A percentile compares a stretch with the other conserved stretches of the same genome.
Evolutionary conservation across 108 stramenopile species (phyloP).

Genomic region (Conticribra guillardii): DNA sequence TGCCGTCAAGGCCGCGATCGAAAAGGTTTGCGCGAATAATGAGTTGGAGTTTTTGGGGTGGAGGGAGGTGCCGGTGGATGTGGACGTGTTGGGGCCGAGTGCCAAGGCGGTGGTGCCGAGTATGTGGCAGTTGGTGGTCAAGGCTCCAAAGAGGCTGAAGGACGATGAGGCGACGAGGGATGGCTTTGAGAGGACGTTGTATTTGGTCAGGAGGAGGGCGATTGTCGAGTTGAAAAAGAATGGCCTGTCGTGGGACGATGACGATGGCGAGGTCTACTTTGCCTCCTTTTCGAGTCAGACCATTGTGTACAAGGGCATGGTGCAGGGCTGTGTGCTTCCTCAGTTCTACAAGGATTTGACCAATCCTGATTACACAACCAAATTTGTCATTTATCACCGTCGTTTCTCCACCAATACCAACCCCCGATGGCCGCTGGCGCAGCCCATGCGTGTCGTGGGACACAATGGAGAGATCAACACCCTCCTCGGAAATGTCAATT

Average conservation of each 20-base stretch:
- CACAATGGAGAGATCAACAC: slow-evolving; percentile 99
- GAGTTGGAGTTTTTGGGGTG: slow-evolving; percentile 90
- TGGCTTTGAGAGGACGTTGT: slow-evolving; percentile 95
- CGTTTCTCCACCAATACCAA: slow-evolving; percentile 96
- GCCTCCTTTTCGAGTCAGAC: slow-evolving; percentile 86
- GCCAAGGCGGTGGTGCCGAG: slow-evolving; percentile 75
- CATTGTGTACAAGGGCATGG: slow-evolving; percentile 96
- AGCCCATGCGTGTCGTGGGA: slow-evolving; percentile 94
- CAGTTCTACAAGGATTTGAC: slow-evolving; percentile 90
- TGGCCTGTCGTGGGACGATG: slow-evolving; percentile 70
- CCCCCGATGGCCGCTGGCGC: slow-evolving; percentile 93
- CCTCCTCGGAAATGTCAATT: slow-evolving; percentile 94
- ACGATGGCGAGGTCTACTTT: slow-evolving; percentile 81
- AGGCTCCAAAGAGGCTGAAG: slow-evolving; percentile 72
- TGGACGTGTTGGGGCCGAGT: slow-evolving; percentile 67
- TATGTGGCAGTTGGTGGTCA: slow-evolving; percentile 95
- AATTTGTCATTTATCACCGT: slow-evolving; percentile 92
- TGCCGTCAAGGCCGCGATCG: slow-evolving; percentile 74
- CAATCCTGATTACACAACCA: slow-evolving; percentile 83
- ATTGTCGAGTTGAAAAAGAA: slow-evolving; percentile 66
- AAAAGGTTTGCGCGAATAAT: slow-evolving; percentile 80
- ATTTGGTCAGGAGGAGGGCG: slow-evolving; percentile 87
- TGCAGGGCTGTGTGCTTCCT: slow-evolving; percentile 81
- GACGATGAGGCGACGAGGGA: slow-evolving; percentile 73
- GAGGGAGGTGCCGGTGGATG: slow-evolving; percentile 88